Conservation (phyloP, 2,329 filamentous ascomycete genomes). For the Colletotrichum agaves region DNA sequence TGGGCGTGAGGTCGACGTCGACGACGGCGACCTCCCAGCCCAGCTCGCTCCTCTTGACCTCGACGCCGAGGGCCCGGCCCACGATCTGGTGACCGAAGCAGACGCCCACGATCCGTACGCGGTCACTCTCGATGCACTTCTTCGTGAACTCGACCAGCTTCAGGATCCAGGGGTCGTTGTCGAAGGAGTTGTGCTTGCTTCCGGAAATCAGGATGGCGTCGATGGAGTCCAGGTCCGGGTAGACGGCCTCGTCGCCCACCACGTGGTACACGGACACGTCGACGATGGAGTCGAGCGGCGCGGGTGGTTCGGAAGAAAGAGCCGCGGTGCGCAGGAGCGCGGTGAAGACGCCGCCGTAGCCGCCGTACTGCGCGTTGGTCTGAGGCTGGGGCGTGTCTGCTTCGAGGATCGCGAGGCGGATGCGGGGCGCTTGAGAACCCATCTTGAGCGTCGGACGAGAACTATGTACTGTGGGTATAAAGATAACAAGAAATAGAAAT, state of each 20-base stretch:
- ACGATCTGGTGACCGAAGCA: slow-evolving; percentile 93
- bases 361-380: slow-evolving; percentile 72
- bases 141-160: slow-evolving; percentile 76
- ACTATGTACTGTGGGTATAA: neutral
- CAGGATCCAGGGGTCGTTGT: slow-evolving; percentile 79
- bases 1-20: slow-evolving; percentile 72
- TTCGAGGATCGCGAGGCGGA: slow-evolving; percentile 89
- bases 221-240: slow-evolving; percentile 78
- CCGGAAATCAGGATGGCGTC: slow-evolving; percentile 89
- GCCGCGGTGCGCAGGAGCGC: slow-evolving; percentile 67
- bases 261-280: slow-evolving; percentile 76
- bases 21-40: slow-evolving; percentile 89
- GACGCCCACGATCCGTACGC: slow-evolving; percentile 79
- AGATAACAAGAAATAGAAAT: neutral
- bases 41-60: slow-evolving; percentile 71
- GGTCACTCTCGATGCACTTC: slow-evolving; percentile 66
- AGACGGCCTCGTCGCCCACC: slow-evolving; percentile 70
- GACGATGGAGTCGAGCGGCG: slow-evolving; percentile 57
- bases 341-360: slow-evolving; percentile 78
- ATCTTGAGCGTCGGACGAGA: slow-evolving; percentile 15
- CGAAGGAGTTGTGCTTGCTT: slow-evolving; percentile 78
- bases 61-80: slow-evolving; percentile 74
- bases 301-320: slow-evolving; percentile 54
- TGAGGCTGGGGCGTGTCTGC: slow-evolving; percentile 80
- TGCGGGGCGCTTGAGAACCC: slow-evolving; percentile 50